phyloP scores from a whole-genome alignment of 306 rosid genomes.

The Mucuna pruriens region DNA sequence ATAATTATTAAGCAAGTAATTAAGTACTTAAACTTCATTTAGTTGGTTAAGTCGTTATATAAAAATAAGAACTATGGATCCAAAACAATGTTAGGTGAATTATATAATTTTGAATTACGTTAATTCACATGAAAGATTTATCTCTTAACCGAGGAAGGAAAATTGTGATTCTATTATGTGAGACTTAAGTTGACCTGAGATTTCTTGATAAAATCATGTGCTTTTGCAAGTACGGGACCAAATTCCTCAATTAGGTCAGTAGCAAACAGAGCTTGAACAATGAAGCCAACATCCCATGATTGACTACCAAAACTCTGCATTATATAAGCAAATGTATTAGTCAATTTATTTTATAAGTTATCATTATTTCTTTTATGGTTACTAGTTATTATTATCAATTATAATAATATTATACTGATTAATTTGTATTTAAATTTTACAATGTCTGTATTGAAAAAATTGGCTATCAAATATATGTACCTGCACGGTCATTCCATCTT shows the following conservation, averaged over 20 bases:
- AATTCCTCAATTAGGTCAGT: slow-evolving; percentile 48
- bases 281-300: slow-evolving; percentile 56
- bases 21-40: no score
- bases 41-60: no score
- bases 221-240: slow-evolving; percentile 47
- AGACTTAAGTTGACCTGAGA: slow-evolving; percentile 48
- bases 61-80: no score
- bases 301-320: slow-evolving; percentile 64
- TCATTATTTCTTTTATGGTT: background rate
- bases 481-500: slow-evolving; percentile 71
- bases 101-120: no score
- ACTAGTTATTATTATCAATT: no score
- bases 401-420: background rate
- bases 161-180: no score
- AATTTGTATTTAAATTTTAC: background rate
- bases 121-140: no score
- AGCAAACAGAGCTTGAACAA: slow-evolving; percentile 61
- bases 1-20: no score
- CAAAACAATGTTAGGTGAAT: no score
- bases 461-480: slow-evolving; percentile 7
- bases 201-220: slow-evolving; percentile 58
- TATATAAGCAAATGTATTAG: background rate
- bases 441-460: no score
- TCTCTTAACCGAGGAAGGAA: no score
- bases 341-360: background rate